A percentile compares a stretch with the other conserved stretches of the same genome.
phyloP scores from a whole-genome alignment of 371 early-diverging fungal genomes.

The Mortierella sp. region DNA sequence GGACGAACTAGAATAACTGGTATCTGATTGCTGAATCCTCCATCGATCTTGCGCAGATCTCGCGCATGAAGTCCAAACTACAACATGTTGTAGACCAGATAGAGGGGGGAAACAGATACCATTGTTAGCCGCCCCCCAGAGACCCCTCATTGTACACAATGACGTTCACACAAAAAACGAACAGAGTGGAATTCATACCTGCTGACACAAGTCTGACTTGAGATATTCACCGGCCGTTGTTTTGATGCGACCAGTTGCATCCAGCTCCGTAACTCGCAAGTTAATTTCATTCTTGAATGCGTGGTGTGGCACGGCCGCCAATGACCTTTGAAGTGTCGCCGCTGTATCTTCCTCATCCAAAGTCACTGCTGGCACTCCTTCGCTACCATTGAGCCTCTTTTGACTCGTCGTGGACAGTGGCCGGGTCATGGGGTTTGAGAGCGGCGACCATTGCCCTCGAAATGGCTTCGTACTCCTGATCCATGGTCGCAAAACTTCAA shows the following conservation, averaged over 20 bases:
- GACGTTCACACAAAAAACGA: not conserved
- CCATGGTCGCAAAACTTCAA: not conserved
- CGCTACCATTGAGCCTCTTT: not conserved
- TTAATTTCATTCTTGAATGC: constrained; percentile 42
- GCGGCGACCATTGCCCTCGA: not conserved
- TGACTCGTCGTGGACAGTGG: constrained; percentile 6
- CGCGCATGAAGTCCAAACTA: constrained; percentile 76
- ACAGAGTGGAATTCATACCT: constrained; percentile 17
- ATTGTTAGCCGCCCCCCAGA: too few relatives aligned
- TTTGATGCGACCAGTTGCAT: constrained; percentile 71
- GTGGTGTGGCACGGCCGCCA: constrained; percentile 27
- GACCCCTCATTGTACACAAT: too few relatives aligned
- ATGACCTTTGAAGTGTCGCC: constrained; percentile 15
- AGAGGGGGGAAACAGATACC: too few relatives aligned
- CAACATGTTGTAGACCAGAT: too few relatives aligned
- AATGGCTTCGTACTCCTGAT: not conserved
- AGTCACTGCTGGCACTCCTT: constrained; percentile 2
- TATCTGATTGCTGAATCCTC: constrained; percentile 77
- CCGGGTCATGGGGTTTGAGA: not conserved
- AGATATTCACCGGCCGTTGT: constrained; percentile 77
- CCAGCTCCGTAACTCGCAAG: constrained; percentile 67
- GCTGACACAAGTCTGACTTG: constrained; percentile 76
- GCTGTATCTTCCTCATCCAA: constrained; percentile 9
- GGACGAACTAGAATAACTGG: constrained; percentile 88
- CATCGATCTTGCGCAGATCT: constrained; percentile 82